Conservation (phyloP, 2,329 filamentous ascomycete genomes). For the Ciborinia camelliae region DNA sequence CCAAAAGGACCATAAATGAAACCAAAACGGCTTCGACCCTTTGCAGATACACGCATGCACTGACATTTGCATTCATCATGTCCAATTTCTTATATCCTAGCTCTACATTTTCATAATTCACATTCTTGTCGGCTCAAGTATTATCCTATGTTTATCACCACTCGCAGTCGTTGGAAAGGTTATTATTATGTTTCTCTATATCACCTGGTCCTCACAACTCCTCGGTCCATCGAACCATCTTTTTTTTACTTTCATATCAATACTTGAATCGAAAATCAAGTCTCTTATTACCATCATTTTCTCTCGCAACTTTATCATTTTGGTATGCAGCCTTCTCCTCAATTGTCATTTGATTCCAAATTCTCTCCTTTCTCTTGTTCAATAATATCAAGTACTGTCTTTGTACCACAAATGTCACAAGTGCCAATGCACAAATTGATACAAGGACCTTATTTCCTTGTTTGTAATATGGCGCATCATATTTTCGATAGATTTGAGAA, state of each 20-base stretch:
- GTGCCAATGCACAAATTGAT: conserved; percentile 44
- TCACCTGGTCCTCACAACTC: background rate
- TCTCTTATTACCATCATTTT: conserved; percentile 17
- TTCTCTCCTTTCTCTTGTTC: conserved; percentile 48
- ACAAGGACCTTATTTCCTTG: conserved; percentile 54
- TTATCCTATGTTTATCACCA: background rate
- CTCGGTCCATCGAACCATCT: background rate
- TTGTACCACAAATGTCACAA: conserved; percentile 43
- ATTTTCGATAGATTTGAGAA: conserved; percentile 42
- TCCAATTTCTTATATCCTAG: no score
- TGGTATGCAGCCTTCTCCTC: conserved; percentile 48
- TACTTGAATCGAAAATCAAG: conserved; percentile 19
- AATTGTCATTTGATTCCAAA: conserved; percentile 46
- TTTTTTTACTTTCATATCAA: background rate
- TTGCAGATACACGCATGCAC: no score
- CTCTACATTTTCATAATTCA: no score
- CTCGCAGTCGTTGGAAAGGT: background rate
- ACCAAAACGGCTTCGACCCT: no score
- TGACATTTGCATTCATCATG: no score
- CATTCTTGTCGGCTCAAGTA: no score
- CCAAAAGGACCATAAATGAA: no score
- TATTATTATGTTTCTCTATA: background rate
- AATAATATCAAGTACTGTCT: conserved; percentile 45
- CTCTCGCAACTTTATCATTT: conserved; percentile 42
- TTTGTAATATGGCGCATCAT: conserved; percentile 49